Evolutionary conservation across 306 rosid species (phyloP), one percentile per base, ranked within the genome.

Genomic region (Heteromeles arbutifolia): DNA sequence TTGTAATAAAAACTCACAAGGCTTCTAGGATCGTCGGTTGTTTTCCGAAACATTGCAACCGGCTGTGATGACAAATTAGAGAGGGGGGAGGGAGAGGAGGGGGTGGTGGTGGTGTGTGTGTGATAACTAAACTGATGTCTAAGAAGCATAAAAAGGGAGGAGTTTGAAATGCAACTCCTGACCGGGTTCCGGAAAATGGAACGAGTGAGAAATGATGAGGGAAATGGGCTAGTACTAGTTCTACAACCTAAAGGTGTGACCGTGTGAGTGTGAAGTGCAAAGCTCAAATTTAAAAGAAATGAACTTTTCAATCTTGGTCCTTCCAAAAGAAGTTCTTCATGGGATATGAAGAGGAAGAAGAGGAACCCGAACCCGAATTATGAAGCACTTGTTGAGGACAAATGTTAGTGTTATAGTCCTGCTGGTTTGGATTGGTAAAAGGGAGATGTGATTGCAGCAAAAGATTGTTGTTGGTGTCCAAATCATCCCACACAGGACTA

Each of bases 401-500:
- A 79, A 41, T 78, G 67, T 65, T 34, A 18, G 4, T 48, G 53
- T 64, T 45, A 28, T 34, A 62, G 41, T 11, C 83, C 57, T 64
- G 43, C 26, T 84, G 91, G 67, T 86, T 84, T 25, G 45, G 58
- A 58, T 72, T 57, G 65, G 59, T 34, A 75, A 88, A 86, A 13
- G 86, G 88, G 73, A 78, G 61, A 9, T 88, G 87, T 9, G 95
- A 78, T 7, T 79, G 96, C 54, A 88, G 64, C 14, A 90, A 76
- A 44, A 93, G 80, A 70, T 85, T 90, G 59, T 88, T 90, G 74
- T 75, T 72, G 6, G 89, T 62, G 79, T 93, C 97, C 63, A 90
- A 85, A 84, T 95, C 97, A 76, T 95, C 99, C 99, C 99, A 95
- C 22, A 85, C 86, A 22, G 99, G 97, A 70, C 99, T 92, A 14